phyloP scores from a whole-genome alignment of 345 rosid species.

The Punica granatum region DNA sequence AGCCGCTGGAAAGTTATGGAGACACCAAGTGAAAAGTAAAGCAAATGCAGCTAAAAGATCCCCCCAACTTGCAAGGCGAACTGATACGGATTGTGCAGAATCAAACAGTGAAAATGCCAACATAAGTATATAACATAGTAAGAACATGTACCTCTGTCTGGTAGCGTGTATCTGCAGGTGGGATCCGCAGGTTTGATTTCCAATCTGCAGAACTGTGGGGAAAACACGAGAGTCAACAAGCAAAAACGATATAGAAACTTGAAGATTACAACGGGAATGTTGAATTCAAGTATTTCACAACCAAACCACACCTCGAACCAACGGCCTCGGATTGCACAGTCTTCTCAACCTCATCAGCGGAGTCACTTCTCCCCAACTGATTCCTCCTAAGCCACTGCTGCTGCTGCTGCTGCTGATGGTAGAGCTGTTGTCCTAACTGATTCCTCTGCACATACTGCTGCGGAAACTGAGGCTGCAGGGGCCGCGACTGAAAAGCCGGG shows the following conservation, averaged over 20 bases:
- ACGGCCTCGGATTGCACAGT: slow-evolving; percentile 73
- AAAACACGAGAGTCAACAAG: background rate
- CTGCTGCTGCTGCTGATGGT: slow-evolving; percentile 11
- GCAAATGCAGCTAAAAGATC: too few relatives aligned
- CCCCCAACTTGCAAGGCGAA: too few relatives aligned
- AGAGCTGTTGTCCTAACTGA: slow-evolving; percentile 16
- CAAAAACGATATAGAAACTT: background rate
- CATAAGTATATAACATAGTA: background rate
- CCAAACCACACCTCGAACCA: slow-evolving; percentile 55
- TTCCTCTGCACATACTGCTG: slow-evolving; percentile 11
- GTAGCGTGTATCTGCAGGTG: slow-evolving; percentile 75
- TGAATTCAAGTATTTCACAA: too few relatives aligned
- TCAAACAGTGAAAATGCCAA: background rate
- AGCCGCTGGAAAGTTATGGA: too few relatives aligned
- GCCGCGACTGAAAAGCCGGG: slow-evolving; percentile 36
- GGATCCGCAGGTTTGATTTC: slow-evolving; percentile 72
- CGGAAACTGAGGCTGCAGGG: slow-evolving; percentile 28
- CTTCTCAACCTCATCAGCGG: slow-evolving; percentile 57
- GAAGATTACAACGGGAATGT: too few relatives aligned
- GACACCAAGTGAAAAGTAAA: too few relatives aligned
- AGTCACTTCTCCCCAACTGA: slow-evolving; percentile 8
- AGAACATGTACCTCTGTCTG: slow-evolving; percentile 63
- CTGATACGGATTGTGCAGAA: background rate
- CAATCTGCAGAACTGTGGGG: slow-evolving; percentile 64
- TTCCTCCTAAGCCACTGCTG: slow-evolving; percentile 17